These are phyloP conservation scores for Nakazawaea anatomiae DNA, from an alignment of 805 yeast genomes.

Conservation along the genomic window DNA sequence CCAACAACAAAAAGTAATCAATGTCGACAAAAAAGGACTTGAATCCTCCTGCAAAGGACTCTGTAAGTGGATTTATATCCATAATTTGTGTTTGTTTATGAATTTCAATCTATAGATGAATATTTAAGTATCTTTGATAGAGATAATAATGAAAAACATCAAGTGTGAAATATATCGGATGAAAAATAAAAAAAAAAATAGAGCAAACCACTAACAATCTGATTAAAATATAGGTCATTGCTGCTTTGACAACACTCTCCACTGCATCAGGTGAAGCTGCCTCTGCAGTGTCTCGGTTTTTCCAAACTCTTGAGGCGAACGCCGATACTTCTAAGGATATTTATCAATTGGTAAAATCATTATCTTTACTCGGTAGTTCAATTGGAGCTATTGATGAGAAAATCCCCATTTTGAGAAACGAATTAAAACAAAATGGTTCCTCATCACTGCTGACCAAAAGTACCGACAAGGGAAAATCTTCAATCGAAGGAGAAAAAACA, in stretches of 20 bases:
- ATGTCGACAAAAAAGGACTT: no score
- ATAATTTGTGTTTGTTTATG: no score
- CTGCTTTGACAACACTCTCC: constrained; percentile 75
- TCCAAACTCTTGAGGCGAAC: constrained; percentile 49
- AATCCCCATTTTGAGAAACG: constrained; percentile 9
- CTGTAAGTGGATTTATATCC: no score
- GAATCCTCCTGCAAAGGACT: no score
- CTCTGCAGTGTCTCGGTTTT: constrained; percentile 69
- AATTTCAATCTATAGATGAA: no score
- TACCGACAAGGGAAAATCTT: constrained; percentile 25
- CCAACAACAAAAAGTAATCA: no score
- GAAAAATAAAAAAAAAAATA: no score
- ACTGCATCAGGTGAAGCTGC: constrained; percentile 87
- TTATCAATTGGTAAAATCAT: constrained; percentile 33
- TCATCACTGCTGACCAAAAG: constrained; percentile 11
- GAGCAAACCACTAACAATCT: not conserved
- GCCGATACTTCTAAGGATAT: constrained; percentile 40
- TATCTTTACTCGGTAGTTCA: constrained; percentile 29
- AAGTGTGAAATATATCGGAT: not conserved
- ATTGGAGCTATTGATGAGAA: constrained; percentile 10
- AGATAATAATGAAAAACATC: no score
- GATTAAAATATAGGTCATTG: constrained; percentile 43
- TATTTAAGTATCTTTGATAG: no score
- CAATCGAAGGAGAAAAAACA: not conserved
- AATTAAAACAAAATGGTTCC: constrained; percentile 15